These are phyloP conservation scores for Ettlia oleoabundans DNA, from an alignment of 139 green algal species.

Conservation along the genomic window DNA sequence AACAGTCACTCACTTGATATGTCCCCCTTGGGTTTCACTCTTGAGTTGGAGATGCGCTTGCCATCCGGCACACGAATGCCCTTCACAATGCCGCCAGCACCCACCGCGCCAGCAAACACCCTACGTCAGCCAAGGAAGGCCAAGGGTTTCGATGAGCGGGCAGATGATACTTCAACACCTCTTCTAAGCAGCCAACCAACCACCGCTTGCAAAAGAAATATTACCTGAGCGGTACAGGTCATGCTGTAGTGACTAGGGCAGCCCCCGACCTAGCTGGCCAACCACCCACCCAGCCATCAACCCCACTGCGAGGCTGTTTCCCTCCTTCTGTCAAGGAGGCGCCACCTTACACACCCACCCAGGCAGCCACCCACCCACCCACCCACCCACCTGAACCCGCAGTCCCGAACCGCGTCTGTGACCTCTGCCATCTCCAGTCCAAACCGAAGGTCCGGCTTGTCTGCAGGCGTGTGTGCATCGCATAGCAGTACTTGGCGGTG, in stretches of 20 bases:
- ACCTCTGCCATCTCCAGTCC: slow-evolving; percentile 83
- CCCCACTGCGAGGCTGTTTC: too few species aligned
- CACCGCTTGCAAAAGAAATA: too few species aligned
- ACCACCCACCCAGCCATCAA: too few species aligned
- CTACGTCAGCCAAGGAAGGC: slow-evolving; percentile 35
- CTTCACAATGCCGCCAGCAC: slow-evolving; percentile 82
- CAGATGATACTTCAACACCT: neutral
- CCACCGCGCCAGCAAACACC: slow-evolving; percentile 84
- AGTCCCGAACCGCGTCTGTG: slow-evolving; percentile 64
- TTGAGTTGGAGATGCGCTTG: slow-evolving; percentile 78
- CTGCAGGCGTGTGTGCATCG: too few species aligned
- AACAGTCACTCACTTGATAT: slow-evolving; percentile 54
- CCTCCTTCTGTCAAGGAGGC: too few species aligned
- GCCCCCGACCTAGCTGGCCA: too few species aligned
- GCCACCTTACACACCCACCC: too few species aligned
- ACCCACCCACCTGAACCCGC: slow-evolving; percentile 74
- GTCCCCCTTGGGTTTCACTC: slow-evolving; percentile 89
- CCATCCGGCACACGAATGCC: slow-evolving; percentile 85
- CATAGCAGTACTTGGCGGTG: too few species aligned
- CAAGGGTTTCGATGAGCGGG: neutral
- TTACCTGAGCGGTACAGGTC: too few species aligned
- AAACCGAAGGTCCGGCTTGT: slow-evolving; percentile 93
- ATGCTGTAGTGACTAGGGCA: too few species aligned
- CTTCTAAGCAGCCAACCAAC: too few species aligned
- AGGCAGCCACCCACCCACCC: too few species aligned